A percentile compares a stretch with the other conserved stretches of the same genome.
These are phyloP conservation scores for Scedosporium dehoogii DNA, from an alignment of 2,329 filamentous ascomycete species.

Conservation along the genomic window DNA sequence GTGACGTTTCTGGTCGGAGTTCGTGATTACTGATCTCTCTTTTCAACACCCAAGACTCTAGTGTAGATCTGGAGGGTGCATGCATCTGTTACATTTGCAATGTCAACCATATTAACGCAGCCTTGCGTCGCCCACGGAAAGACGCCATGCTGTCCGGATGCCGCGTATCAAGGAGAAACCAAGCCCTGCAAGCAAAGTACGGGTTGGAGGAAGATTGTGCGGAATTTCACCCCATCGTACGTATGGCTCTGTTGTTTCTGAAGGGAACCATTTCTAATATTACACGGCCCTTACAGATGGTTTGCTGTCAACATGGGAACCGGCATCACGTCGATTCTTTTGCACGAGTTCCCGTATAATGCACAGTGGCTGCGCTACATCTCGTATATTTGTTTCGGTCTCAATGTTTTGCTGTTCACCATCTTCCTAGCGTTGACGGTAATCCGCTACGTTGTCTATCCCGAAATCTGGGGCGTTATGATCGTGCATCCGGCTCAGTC, in stretches of 20 bases:
- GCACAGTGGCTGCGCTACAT: constrained; percentile 47
- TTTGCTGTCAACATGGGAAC: constrained; percentile 57
- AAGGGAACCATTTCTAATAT: not conserved
- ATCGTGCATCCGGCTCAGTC: constrained; percentile 56
- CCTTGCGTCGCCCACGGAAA: no score
- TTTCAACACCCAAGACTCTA: no score
- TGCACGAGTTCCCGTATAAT: constrained; percentile 53
- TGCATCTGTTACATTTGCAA: no score
- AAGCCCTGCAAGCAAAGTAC: constrained; percentile 18
- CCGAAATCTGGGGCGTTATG: constrained; percentile 56
- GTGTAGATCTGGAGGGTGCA: no score
- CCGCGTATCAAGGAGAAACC: not conserved
- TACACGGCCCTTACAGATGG: constrained; percentile 29
- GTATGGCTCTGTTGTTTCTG: constrained; percentile 12
- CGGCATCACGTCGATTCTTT: constrained; percentile 53
- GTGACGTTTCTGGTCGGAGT: no score
- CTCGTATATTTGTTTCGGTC: constrained; percentile 48
- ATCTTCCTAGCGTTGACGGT: constrained; percentile 43
- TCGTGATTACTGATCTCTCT: no score
- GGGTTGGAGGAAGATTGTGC: constrained; percentile 35
- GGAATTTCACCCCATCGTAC: constrained; percentile 46
- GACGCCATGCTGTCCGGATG: not conserved
- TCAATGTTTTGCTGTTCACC: constrained; percentile 50
- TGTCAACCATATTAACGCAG: no score
- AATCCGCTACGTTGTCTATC: constrained; percentile 54